These are phyloP conservation scores for Colletotrichum eremochloae DNA, from an alignment of 2,329 filamentous ascomycete species.

Conservation along the genomic window DNA sequence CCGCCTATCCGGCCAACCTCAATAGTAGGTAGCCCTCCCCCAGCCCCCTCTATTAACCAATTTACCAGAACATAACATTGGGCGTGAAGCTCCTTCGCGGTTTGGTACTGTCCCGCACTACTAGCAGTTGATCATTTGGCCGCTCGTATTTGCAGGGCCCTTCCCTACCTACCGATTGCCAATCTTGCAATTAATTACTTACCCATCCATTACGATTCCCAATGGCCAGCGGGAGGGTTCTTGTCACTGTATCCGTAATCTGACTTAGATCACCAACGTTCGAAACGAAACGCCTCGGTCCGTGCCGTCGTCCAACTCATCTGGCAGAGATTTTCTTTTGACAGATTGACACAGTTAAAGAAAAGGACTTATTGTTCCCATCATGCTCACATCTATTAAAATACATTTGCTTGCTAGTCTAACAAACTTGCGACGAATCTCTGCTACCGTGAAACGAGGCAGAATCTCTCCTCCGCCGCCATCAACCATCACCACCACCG, in stretches of 20 bases:
- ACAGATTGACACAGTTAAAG: background rate
- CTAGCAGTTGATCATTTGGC: slow-evolving; percentile 16
- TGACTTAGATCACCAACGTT: background rate
- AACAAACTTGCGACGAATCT: slow-evolving; percentile 36
- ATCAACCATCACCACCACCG: slow-evolving; percentile 8
- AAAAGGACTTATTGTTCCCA: background rate
- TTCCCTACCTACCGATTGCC: slow-evolving; percentile 35
- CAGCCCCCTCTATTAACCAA: slow-evolving; percentile 40
- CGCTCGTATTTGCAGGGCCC: slow-evolving; percentile 25
- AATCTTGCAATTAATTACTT: background rate
- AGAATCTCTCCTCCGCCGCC: slow-evolving; percentile 4
- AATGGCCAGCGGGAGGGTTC: background rate
- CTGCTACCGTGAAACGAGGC: slow-evolving; percentile 11
- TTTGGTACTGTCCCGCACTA: slow-evolving; percentile 8
- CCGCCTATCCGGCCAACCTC: slow-evolving; percentile 31
- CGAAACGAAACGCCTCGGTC: background rate
- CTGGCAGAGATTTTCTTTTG: background rate
- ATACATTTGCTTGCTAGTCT: slow-evolving; percentile 50
- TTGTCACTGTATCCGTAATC: background rate
- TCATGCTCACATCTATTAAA: slow-evolving; percentile 57
- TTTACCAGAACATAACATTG: slow-evolving; percentile 12
- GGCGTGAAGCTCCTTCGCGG: background rate
- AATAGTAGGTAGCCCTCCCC: background rate
- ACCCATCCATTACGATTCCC: background rate
- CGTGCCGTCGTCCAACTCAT: background rate